These are phyloP conservation scores for Asclepias syriaca DNA, from an alignment of 257 asterid species.

Conservation along the genomic window DNA sequence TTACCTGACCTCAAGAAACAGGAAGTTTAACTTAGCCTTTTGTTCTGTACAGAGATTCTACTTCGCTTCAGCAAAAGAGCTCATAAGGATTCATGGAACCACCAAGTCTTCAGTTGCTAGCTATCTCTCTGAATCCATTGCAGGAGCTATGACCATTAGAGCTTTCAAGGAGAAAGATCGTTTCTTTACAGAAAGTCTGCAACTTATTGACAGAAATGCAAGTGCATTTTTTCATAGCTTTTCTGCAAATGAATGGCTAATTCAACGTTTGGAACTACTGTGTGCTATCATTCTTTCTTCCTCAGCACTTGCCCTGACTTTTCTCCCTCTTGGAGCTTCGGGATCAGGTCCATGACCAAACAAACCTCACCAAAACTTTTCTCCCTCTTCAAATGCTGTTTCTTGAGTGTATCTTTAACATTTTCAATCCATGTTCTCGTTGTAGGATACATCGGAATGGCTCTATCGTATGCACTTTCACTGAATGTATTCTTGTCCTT, in stretches of 20 bases:
- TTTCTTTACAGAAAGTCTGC: slow-evolving; percentile 21
- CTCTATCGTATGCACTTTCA: slow-evolving; percentile 37
- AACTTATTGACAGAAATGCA: slow-evolving; percentile 28
- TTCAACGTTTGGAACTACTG: slow-evolving; percentile 29
- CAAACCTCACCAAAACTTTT: neutral
- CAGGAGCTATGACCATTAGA: slow-evolving; percentile 35
- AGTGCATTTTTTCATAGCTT: slow-evolving; percentile 29
- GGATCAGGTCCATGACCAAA: slow-evolving; percentile 22
- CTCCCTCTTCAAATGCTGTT: neutral
- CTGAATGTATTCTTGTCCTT: slow-evolving; percentile 23
- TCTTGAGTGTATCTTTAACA: neutral
- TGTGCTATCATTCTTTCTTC: slow-evolving; percentile 33
- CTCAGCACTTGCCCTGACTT: slow-evolving; percentile 31
- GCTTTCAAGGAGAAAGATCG: slow-evolving; percentile 36
- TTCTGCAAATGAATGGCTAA: slow-evolving; percentile 40
- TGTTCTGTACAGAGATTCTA: slow-evolving; percentile 24
- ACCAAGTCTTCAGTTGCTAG: slow-evolving; percentile 32
- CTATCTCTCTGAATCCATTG: slow-evolving; percentile 33
- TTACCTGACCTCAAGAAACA: neutral
- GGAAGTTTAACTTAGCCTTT: too few relatives aligned
- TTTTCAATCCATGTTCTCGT: neutral
- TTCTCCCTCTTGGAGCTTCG: slow-evolving; percentile 23
- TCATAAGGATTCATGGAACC: slow-evolving; percentile 36
- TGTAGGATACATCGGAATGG: slow-evolving; percentile 39
- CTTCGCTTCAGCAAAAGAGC: slow-evolving; percentile 31